Base-by-base conservation (phyloP, 1,284 basidiomycete species). In the Leccinum subrobustum region DNA sequence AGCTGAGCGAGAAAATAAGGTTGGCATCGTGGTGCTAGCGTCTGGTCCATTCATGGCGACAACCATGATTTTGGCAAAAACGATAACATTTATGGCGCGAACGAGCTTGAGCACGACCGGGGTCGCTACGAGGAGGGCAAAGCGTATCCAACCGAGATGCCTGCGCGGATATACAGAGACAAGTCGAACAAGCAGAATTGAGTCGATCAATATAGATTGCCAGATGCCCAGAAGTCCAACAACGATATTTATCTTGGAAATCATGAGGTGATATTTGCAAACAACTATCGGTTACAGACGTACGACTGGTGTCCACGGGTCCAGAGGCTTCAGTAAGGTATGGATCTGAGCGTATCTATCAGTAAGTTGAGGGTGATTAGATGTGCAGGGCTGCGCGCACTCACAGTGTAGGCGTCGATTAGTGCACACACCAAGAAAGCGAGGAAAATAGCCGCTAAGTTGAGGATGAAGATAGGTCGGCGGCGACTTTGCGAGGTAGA, bases 171-270 rank as follows among this genome's bases (percentile, higher is more conserved):
- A 68, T 12, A 73, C 64, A 6, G 63, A 62, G 35, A 65, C 48
- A 9, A 72, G 58, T 16, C 72, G 67, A 50, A 69, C 8, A n/a
- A 69, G 69, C 16, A 69, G 59, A 51, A 65, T 69, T 27, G 62
- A 54, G 59, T 74, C 71, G 47, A 74, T 59, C 11, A 73, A 27
- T 20, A 73, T 68, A 1, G 70, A 66, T 57, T 73, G 70, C 12
- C 63, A 61, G 37, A 65, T 62, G 6, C 63, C 61, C 29, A 74
- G 25, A 5, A 68, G 59, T 29, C 70, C 68, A 20, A 72, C 58
- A 9, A 52, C 6, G 2, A 68, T 51, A 14, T 20, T 60, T 3
- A 64, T 6, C 64, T 65, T 25, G 20, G 50, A 55, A 23, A 29
- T 11, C 9, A 39, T 44, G 35, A 60, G 31, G 8, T 27, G 11